Conservation (phyloP, 2,329 filamentous ascomycete genomes). For the Talaromyces verruculosus region DNA sequence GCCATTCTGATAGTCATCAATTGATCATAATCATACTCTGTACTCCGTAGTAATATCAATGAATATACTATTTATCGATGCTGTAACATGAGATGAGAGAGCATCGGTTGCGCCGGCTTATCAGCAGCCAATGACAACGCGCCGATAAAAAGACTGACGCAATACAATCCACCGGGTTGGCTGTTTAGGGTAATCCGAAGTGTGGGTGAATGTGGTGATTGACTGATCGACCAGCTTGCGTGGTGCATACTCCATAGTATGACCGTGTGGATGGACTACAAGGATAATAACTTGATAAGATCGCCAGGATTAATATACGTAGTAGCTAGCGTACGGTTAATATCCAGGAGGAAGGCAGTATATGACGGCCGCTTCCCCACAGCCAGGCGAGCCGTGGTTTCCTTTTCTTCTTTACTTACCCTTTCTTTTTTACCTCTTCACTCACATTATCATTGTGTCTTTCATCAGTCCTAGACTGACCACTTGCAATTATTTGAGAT, state of each 20-base stretch:
- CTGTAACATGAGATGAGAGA: neutral
- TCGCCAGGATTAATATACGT: neutral
- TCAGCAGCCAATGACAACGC: neutral
- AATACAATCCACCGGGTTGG: conserved; percentile 21
- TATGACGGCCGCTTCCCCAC: neutral
- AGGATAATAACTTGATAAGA: neutral
- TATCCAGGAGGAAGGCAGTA: neutral
- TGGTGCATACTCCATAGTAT: neutral
- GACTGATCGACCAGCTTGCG: neutral
- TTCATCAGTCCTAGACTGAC: neutral
- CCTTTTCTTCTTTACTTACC: neutral
- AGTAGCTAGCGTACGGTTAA: neutral
- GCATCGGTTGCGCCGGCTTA: conserved; percentile 4
- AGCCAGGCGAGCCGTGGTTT: neutral
- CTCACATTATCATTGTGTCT: neutral
- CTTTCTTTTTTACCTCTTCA: neutral
- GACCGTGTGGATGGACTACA: too few relatives aligned
- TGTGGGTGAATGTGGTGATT: neutral
- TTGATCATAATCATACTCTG: neutral
- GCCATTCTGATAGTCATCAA: neutral
- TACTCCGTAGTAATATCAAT: neutral
- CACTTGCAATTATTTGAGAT: too few relatives aligned
- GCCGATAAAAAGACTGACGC: conserved; percentile 7
- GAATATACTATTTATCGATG: neutral
- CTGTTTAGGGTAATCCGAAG: conserved; percentile 14